Conservation (phyloP, 306 rosid genomes). For the Corylus heterophylla region DNA sequence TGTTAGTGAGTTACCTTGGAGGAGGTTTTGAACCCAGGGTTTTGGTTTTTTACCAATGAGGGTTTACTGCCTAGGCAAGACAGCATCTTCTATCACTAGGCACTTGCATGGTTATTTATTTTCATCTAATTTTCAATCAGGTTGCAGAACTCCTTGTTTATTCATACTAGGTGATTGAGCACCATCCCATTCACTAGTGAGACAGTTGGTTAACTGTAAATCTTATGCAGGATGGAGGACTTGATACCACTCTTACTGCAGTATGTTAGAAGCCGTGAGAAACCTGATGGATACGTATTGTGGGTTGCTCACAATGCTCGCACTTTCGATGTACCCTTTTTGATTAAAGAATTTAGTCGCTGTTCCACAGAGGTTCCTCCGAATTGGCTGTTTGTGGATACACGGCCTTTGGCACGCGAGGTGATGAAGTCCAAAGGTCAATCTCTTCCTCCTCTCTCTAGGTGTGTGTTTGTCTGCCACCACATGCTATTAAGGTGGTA, state of each 20-base stretch:
- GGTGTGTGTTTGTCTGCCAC: not conserved
- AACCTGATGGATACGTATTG: constrained; percentile 67
- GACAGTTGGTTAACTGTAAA: constrained; percentile 14
- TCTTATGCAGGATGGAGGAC: constrained; percentile 71
- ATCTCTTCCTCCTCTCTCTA: constrained; percentile 16
- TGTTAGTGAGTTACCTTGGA: constrained; percentile 3
- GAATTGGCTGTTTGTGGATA: constrained; percentile 70
- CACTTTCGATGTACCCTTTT: constrained; percentile 80
- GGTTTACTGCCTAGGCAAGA: not conserved
- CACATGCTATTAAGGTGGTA: not conserved
- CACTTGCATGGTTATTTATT: not conserved
- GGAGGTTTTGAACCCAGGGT: not conserved
- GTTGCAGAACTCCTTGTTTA: not conserved
- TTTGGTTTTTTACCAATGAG: not conserved
- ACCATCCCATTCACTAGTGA: not conserved
- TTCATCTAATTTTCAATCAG: not conserved
- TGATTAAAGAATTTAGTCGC: constrained; percentile 63
- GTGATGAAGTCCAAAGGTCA: constrained; percentile 61
- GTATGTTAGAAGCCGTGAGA: constrained; percentile 67
- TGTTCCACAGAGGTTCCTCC: constrained; percentile 58
- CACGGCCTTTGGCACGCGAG: constrained; percentile 64
- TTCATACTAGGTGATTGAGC: not conserved
- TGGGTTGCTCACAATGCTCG: constrained; percentile 85
- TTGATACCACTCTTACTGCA: constrained; percentile 66
- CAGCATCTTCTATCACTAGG: not conserved